A percentile compares a stretch with the other conserved stretches of the same genome.
These are phyloP conservation scores for Paracoccidioides brasiliensis DNA, from an alignment of 2,329 filamentous ascomycete species.

Conservation along the genomic window DNA sequence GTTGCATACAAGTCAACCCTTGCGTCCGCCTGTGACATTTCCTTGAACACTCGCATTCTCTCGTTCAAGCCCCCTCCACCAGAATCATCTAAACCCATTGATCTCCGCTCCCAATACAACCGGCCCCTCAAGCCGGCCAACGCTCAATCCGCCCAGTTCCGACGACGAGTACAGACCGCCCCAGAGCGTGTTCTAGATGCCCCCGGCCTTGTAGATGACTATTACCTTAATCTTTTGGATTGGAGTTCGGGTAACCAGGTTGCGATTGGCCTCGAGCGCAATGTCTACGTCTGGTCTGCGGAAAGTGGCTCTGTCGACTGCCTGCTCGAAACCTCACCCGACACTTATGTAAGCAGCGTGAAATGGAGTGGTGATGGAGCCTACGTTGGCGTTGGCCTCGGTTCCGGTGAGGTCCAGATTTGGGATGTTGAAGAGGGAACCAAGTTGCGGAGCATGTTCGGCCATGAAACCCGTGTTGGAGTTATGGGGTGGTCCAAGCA, in stretches of 20 bases:
- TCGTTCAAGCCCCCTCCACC: constrained; percentile 98
- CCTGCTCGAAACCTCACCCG: constrained; percentile 71
- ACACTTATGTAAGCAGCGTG: constrained; percentile 95
- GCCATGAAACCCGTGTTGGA: constrained; percentile 89
- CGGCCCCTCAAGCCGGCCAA: constrained; percentile 72
- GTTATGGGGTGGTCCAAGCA: constrained; percentile 99
- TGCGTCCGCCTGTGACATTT: constrained; percentile 82
- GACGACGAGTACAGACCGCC: constrained; percentile 82
- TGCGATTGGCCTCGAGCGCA: constrained; percentile 91
- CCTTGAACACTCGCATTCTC: constrained; percentile 85
- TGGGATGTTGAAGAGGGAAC: constrained; percentile 93
- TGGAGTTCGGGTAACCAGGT: constrained; percentile 98
- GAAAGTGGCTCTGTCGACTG: constrained; percentile 82
- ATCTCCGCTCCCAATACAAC: constrained; percentile 96
- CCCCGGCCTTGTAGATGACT: constrained; percentile 91
- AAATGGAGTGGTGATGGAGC: constrained; percentile 98
- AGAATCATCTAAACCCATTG: constrained; percentile 95
- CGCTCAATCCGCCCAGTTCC: constrained; percentile 67
- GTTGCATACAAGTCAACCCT: constrained; percentile 86
- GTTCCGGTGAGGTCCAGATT: constrained; percentile 94
- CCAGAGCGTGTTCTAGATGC: constrained; percentile 94
- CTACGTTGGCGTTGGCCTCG: constrained; percentile 89
- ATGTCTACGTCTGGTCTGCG: constrained; percentile 96
- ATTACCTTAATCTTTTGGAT: constrained; percentile 96
- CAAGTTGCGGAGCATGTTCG: constrained; percentile 97